Evolutionary conservation across 768 basidiomycete species (phyloP), one percentile per base, ranked within the genome.

Genomic region (Pulveroboletus sp.): DNA sequence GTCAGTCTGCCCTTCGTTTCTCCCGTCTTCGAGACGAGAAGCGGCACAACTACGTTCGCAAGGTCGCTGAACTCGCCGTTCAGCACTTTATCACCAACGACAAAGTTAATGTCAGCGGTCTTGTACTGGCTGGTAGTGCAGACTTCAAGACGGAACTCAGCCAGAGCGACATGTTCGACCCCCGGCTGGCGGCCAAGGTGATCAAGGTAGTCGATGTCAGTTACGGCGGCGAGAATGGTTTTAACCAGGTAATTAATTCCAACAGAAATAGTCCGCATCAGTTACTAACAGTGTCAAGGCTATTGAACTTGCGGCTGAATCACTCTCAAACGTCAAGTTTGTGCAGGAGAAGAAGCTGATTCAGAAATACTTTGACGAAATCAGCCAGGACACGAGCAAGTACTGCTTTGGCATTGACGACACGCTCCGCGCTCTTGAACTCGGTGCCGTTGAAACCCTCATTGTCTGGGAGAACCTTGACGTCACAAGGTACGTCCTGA

Each of bases 381-480:
- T 99, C 72, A 95, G 94, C 59, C 90, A 91, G 66, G 97, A 99
- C 63, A 93, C 91, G 31, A 90, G 84, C 61, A 90, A 86, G 69
- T 97, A 95, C 74, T 97, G 94, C 73, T 98, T 95, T 67, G 97
- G 97, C 72, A 83, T 99, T 53, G 91, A 91, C 14, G 97, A 99
- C 65, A 98, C 95, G 1, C 79, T 99, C 55, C 97, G 95, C 68
- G 92, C 88, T 14, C 81, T 99, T 41, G 97, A 99, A 62, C 82
- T 99, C 43, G 97, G 97, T 55, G 85, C 97, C 14, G 90, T 94
- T 37, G 97, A 99, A 73, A 98, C 94, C 2, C 75, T 99, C 56
- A 89, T 99, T 61, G 95, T 99, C 20, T 99, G 94, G 94, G 97
- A 99, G 72, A 95, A 94, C 67, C 72, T 99, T 53, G 94, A 97